These are phyloP conservation scores for Ambrosiella cleistominuta DNA, from an alignment of 2,329 filamentous ascomycete genomes.

Conservation along the genomic window DNA sequence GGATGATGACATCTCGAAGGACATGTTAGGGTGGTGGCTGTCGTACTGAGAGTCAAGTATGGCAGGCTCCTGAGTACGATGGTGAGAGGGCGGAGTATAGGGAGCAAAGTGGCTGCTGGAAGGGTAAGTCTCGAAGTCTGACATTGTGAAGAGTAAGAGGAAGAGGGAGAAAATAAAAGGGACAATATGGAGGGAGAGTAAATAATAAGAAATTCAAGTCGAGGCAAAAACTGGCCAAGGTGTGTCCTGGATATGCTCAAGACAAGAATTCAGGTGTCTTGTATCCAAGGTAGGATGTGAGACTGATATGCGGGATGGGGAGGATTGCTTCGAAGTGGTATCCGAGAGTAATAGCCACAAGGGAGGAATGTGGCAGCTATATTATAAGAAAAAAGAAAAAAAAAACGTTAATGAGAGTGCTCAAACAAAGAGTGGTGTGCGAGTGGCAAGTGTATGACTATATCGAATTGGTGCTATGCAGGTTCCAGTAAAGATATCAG, in stretches of 20 bases:
- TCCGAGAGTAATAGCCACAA: not conserved
- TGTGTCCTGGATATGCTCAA: not conserved
- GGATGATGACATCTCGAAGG: conserved; percentile 8
- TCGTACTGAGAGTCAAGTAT: conserved; percentile 8
- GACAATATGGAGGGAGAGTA: conserved; percentile 1
- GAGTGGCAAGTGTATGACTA: not conserved
- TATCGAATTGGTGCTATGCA: not conserved
- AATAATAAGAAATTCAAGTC: not conserved
- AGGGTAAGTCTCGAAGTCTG: conserved; percentile 24
- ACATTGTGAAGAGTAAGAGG: conserved; percentile 20
- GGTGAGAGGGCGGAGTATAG: conserved; percentile 28
- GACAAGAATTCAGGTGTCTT: not conserved
- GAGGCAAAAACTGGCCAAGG: not conserved
- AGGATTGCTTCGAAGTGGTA: not conserved
- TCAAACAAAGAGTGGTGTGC: not conserved
- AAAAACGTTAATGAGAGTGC: not conserved
- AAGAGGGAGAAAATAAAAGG: conserved; percentile 5
- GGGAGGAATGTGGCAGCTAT: not conserved
- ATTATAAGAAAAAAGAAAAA: not conserved
- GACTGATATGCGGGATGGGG: not conserved
- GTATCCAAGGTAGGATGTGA: not conserved
- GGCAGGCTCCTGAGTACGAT: conserved; percentile 5
- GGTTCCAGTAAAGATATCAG: not conserved
- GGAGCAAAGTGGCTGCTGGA: conserved; percentile 23
- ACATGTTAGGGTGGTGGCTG: conserved; percentile 5